Evolutionary conservation across 805 yeast species (phyloP).

Genomic region (Schizosaccharomyces osmophilus): DNA sequence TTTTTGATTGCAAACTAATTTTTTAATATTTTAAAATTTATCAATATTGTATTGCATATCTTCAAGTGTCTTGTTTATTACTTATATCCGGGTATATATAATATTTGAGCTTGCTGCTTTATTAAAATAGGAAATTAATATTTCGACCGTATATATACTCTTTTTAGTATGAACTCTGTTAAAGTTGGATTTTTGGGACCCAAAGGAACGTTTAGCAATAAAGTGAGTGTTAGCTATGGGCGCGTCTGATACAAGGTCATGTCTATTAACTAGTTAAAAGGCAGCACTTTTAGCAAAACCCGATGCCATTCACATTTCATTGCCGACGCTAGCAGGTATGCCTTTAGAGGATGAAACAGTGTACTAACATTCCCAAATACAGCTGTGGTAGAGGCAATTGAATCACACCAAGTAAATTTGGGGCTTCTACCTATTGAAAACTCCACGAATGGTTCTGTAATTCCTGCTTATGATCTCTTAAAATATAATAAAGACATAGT

Average conservation of each 20-base stretch:
- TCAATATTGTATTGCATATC: too few relatives aligned
- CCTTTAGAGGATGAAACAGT: too few relatives aligned
- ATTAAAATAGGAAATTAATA: neutral
- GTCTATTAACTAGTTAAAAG: neutral
- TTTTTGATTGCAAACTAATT: too few relatives aligned
- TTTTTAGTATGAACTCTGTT: slow-evolving; percentile 1
- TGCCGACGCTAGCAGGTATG: neutral
- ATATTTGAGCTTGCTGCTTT: too few relatives aligned
- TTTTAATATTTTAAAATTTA: too few relatives aligned
- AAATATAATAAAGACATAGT: neutral
- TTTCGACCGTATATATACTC: neutral
- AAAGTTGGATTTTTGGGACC: neutral
- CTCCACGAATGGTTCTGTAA: slow-evolving; percentile 1
- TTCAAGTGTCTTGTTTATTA: too few relatives aligned
- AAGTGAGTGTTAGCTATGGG: neutral
- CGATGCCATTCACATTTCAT: neutral
- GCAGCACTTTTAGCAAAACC: neutral
- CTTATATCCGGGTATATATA: too few relatives aligned
- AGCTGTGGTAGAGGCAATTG: neutral
- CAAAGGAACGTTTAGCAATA: neutral
- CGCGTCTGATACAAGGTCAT: neutral
- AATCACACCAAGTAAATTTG: neutral
- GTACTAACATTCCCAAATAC: neutral
- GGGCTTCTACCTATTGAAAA: slow-evolving; percentile 1
- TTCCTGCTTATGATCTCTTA: neutral